Conservation (phyloP, 352 stramenopile species). For the Phytophthora vignae region DNA sequence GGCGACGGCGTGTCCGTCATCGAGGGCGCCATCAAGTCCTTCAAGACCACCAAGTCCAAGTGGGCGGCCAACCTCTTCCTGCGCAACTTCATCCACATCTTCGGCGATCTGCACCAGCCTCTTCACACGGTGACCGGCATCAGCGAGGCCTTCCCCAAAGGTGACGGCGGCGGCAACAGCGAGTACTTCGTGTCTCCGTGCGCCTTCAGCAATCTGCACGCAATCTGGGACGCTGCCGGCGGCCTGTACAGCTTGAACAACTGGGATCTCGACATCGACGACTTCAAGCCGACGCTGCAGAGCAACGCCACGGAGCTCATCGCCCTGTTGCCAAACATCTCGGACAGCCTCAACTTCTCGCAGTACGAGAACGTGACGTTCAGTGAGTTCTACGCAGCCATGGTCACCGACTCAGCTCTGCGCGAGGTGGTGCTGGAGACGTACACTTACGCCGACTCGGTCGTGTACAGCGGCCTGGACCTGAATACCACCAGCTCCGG, state of each 20-base stretch:
- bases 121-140: constrained; percentile 60
- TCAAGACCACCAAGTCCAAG: constrained; percentile 68
- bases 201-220: constrained; percentile 63
- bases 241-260: constrained; percentile 59
- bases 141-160: constrained; percentile 46
- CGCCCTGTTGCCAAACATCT: constrained; percentile 35
- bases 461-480: constrained; percentile 50
- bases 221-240: constrained; percentile 64
- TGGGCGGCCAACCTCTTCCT: constrained; percentile 70
- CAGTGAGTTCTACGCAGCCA: constrained; percentile 35
- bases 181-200: constrained; percentile 61
- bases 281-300: constrained; percentile 32
- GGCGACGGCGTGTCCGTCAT: constrained; percentile 56
- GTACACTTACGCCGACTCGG: constrained; percentile 45
- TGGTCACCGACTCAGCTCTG: constrained; percentile 38
- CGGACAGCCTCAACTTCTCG: constrained; percentile 45
- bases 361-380: constrained; percentile 51
- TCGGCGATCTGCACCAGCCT: constrained; percentile 69
- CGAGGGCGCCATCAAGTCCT: constrained; percentile 53
- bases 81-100: constrained; percentile 78
- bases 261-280: constrained; percentile 48
- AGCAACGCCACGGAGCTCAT: constrained; percentile 58
- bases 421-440: constrained; percentile 49
- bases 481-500: constrained; percentile 39
- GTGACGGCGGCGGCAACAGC: constrained; percentile 66